phyloP scores from a whole-genome alignment of 495 filamentous ascomycete genomes.

The Penicillium soppii region DNA sequence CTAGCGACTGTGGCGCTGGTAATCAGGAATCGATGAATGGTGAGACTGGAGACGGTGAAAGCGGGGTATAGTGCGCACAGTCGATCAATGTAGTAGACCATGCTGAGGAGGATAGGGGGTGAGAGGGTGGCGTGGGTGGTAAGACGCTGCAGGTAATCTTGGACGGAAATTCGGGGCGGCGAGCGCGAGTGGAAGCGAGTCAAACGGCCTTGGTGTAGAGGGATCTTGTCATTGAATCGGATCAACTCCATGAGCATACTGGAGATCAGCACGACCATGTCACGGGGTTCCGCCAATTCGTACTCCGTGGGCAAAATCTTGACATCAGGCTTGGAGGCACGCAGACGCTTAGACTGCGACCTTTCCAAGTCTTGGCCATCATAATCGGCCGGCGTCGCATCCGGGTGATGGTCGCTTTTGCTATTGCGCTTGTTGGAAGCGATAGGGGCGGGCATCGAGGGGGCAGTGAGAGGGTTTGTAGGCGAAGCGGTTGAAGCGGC shows the following conservation, averaged over 20 bases:
- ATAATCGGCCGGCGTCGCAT: slow-evolving; percentile 40
- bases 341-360: slow-evolving; percentile 52
- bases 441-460: slow-evolving; percentile 38
- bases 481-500: slow-evolving; percentile 19
- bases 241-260: slow-evolving; percentile 96
- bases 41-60: slow-evolving; percentile 92
- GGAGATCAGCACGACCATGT: slow-evolving; percentile 85
- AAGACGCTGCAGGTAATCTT: slow-evolving; percentile 87
- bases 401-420: slow-evolving; percentile 29
- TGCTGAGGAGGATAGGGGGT: slow-evolving; percentile 93
- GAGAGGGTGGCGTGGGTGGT: slow-evolving; percentile 92
- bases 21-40: slow-evolving; percentile 95
- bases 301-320: slow-evolving; percentile 78
- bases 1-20: slow-evolving; percentile 92
- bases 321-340: slow-evolving; percentile 53
- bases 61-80: slow-evolving; percentile 86
- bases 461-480: slow-evolving; percentile 22
- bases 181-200: slow-evolving; percentile 96
- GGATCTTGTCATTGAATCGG: slow-evolving; percentile 85
- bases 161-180: slow-evolving; percentile 88
- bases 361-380: slow-evolving; percentile 49
- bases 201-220: slow-evolving; percentile 76
- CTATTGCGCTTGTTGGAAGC: slow-evolving; percentile 47
- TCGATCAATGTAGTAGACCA: slow-evolving; percentile 99
- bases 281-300: slow-evolving; percentile 72